A percentile compares a stretch with the other conserved stretches of the same genome.
Evolutionary conservation across 805 yeast genomes (phyloP).

Genomic region (Grigorovia jiainica): DNA sequence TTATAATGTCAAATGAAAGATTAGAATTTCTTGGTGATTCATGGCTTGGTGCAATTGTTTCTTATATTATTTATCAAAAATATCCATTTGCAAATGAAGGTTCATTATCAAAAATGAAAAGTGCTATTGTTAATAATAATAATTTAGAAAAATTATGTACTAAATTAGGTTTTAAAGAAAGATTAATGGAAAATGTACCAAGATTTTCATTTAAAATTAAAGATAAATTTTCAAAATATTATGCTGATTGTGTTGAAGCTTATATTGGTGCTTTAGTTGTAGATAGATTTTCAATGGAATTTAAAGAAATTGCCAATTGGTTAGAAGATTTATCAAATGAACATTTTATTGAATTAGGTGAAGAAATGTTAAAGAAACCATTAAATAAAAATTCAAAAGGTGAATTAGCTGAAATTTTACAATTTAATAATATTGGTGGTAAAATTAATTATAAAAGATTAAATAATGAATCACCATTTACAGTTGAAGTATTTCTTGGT

Average conservation of each 20-base stretch:
- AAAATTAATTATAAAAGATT: conserved; percentile 15
- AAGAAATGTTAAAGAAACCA: conserved; percentile 13
- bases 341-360: conserved; percentile 7
- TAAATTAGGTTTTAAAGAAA: conserved; percentile 51
- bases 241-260: conserved; percentile 85
- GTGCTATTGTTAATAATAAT: conserved; percentile 57
- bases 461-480: conserved; percentile 33
- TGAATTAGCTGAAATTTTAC: conserved; percentile 54
- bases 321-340: conserved; percentile 34
- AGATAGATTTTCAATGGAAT: conserved; percentile 37
- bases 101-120: conserved; percentile 53
- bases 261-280: conserved; percentile 68
- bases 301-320: conserved; percentile 43
- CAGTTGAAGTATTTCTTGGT: conserved; percentile 52
- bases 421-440: conserved; percentile 24
- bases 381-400: conserved; percentile 59
- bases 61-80: conserved; percentile 49
- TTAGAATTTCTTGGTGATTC: conserved; percentile 85
- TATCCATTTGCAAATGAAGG: conserved; percentile 73
- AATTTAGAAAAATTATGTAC: conserved; percentile 57
- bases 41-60: conserved; percentile 54
- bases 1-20: conserved; percentile 47
- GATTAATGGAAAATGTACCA: conserved; percentile 40
- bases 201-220: conserved; percentile 39
- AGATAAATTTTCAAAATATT: conserved; percentile 39